Evolutionary conservation across 2,329 filamentous ascomycete genomes (phyloP).

Genomic region (Calonectria naviculata): DNA sequence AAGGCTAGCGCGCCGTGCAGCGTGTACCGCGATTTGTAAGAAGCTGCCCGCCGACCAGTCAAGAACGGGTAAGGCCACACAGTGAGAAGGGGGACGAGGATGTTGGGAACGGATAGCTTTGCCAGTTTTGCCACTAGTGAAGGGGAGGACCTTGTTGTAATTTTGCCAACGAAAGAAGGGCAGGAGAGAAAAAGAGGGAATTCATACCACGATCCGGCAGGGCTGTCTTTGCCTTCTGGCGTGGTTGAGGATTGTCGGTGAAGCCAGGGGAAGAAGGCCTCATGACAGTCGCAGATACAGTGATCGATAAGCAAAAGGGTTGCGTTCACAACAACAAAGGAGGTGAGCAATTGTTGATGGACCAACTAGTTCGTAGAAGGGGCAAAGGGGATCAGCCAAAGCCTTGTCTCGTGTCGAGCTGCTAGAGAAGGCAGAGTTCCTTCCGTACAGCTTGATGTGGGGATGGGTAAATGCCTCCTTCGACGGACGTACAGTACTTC

Average conservation of each 20-base stretch:
- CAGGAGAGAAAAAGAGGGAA: slow-evolving; percentile 4
- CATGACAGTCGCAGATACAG: background rate
- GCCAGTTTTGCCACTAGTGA: slow-evolving; percentile 18
- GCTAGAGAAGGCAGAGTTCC: background rate
- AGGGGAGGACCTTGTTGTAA: slow-evolving; percentile 5
- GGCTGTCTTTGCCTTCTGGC: background rate
- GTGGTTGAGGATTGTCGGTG: slow-evolving; percentile 20
- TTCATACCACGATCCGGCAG: background rate
- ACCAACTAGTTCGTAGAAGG: background rate
- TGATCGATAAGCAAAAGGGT: background rate
- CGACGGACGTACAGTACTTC: background rate
- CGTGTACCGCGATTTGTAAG: slow-evolving; percentile 23
- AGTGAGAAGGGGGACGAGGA: background rate
- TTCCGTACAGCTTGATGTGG: background rate
- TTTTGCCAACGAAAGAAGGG: background rate
- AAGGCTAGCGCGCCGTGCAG: slow-evolving; percentile 31
- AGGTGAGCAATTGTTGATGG: background rate
- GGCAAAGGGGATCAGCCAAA: background rate
- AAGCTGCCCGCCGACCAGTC: background rate
- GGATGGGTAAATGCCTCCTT: background rate
- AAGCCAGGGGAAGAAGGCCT: slow-evolving; percentile 8
- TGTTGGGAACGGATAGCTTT: slow-evolving; percentile 5
- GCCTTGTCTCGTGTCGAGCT: background rate
- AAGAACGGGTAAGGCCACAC: slow-evolving; percentile 4
- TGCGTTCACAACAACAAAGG: background rate